Conservation (phyloP, 2,329 filamentous ascomycete species). For the Pseudohalonectria lignicola region DNA sequence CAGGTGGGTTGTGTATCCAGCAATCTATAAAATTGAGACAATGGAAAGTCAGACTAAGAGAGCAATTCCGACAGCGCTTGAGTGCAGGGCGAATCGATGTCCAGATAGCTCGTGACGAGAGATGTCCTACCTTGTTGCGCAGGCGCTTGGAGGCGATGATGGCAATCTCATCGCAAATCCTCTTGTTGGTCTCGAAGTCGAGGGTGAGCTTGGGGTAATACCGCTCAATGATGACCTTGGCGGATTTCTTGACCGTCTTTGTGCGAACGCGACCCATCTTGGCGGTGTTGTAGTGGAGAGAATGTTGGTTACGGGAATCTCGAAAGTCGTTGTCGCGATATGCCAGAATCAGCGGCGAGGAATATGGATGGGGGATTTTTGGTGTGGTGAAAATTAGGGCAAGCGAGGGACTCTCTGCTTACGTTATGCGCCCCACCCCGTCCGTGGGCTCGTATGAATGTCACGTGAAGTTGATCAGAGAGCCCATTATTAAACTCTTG, state of each 20-base stretch:
- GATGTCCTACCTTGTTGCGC: slow-evolving; percentile 95
- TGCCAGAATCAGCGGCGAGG: too few relatives aligned
- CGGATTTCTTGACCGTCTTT: slow-evolving; percentile 65
- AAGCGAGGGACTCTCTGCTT: too few relatives aligned
- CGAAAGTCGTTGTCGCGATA: too few relatives aligned
- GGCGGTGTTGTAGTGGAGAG: slow-evolving; percentile 31
- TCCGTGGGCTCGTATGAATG: too few relatives aligned
- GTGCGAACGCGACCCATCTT: slow-evolving; percentile 63
- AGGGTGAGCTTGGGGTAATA: slow-evolving; percentile 97
- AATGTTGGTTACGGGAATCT: too few relatives aligned
- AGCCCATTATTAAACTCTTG: too few relatives aligned
- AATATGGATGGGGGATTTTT: slow-evolving; percentile 4
- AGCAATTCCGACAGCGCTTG: too few relatives aligned
- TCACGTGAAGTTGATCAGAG: too few relatives aligned
- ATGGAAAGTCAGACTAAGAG: not conserved
- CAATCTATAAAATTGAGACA: slow-evolving; percentile 49
- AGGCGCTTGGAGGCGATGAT: slow-evolving; percentile 99
- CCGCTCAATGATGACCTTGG: slow-evolving; percentile 99
- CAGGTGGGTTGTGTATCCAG: slow-evolving; percentile 94
- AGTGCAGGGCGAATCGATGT: too few relatives aligned
- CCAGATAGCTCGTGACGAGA: too few relatives aligned
- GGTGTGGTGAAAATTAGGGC: slow-evolving; percentile 1
- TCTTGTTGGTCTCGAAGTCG: slow-evolving; percentile 99
- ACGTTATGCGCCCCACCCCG: too few relatives aligned
- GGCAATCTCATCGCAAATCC: slow-evolving; percentile 99